phyloP scores from a whole-genome alignment of 1,284 basidiomycete species.

The Moniliella sp. region DNA sequence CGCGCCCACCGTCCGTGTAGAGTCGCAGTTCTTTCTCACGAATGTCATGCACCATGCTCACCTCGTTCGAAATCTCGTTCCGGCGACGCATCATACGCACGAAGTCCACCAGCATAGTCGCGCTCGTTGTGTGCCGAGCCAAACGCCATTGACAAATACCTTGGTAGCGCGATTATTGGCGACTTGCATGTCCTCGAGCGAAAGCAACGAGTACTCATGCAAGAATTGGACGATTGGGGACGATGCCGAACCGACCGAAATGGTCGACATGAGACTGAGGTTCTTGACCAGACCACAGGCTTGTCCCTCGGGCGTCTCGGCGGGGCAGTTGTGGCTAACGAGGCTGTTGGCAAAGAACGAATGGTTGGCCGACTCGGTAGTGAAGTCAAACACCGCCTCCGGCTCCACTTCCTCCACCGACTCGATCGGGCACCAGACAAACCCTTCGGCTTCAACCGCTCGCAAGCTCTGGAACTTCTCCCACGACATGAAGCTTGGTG shows the following conservation, averaged over 20 bases:
- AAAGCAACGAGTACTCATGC: constrained; percentile 56
- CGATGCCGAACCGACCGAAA: constrained; percentile 86
- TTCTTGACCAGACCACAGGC: constrained; percentile 98
- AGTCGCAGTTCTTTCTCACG: constrained; percentile 79
- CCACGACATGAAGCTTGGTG: too few species aligned
- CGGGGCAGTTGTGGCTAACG: too few species aligned
- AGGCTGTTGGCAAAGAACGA: too few species aligned
- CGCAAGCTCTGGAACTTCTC: too few species aligned
- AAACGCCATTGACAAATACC: constrained; percentile 96
- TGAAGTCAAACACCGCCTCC: too few species aligned
- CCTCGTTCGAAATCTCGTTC: constrained; percentile 85
- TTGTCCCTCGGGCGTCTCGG: constrained; percentile 96
- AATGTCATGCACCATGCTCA: constrained; percentile 89
- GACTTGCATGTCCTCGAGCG: constrained; percentile 24
- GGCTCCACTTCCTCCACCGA: too few species aligned
- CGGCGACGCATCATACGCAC: constrained; percentile 75
- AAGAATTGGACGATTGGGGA: constrained; percentile 94
- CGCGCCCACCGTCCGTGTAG: constrained; percentile 88
- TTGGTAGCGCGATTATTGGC: constrained; percentile 45
- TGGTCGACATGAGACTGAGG: constrained; percentile 85
- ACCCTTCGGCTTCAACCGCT: too few species aligned
- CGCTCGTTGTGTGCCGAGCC: constrained; percentile 96
- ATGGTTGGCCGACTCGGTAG: too few species aligned
- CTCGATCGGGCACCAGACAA: too few species aligned
- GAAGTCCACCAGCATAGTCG: constrained; percentile 65